Evolutionary conservation across 495 filamentous ascomycete genomes (phyloP).

Genomic region (Barbatosphaeria neglecta): DNA sequence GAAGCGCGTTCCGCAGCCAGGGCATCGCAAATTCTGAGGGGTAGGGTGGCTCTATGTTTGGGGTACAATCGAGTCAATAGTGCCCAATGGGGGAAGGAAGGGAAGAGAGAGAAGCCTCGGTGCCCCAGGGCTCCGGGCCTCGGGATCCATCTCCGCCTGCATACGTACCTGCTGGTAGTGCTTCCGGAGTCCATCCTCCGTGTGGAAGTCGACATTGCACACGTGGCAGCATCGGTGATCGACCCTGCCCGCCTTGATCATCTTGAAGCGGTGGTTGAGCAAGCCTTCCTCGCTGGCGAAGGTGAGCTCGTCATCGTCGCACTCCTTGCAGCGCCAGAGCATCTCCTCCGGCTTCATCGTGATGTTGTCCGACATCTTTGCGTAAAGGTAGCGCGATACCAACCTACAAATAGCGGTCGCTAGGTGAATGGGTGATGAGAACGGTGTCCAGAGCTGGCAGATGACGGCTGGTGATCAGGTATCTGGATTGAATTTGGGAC

Average conservation of each 20-base stretch:
- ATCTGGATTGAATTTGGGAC: too few species aligned
- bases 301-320: not conserved
- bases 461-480: too few species aligned
- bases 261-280: not conserved
- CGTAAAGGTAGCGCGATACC: too few species aligned
- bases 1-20: conserved; percentile 17
- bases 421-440: too few species aligned
- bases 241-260: not conserved
- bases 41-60: conserved; percentile 10
- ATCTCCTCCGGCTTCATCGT: not conserved
- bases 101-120: too few species aligned
- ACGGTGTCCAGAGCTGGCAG: too few species aligned
- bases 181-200: not conserved
- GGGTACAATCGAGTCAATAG: not conserved
- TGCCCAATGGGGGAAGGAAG: not conserved
- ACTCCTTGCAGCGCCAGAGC: not conserved
- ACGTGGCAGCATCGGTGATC: conserved; percentile 6
- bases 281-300: conserved; percentile 6
- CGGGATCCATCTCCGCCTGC: too few species aligned
- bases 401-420: too few species aligned
- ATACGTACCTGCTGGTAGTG: conserved; percentile 7
- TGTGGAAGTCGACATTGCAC: conserved; percentile 5
- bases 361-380: too few species aligned
- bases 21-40: conserved; percentile 16
- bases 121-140: too few species aligned